Evolutionary conservation across 345 rosid species (phyloP).

Genomic region (Laguncularia racemosa): DNA sequence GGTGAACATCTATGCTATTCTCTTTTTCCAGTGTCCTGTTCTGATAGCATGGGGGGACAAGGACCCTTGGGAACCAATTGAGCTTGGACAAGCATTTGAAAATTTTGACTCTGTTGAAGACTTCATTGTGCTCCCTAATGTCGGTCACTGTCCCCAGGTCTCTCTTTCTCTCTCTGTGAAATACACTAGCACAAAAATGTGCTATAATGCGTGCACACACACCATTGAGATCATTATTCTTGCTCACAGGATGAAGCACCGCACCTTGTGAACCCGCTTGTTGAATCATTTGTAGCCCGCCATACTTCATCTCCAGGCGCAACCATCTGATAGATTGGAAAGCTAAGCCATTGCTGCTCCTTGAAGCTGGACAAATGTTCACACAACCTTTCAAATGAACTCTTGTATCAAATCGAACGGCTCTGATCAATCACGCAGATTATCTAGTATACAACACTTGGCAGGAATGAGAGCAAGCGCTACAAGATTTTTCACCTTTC

Average conservation of each 20-base stretch:
- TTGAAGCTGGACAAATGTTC: not conserved
- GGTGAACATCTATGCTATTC: not conserved
- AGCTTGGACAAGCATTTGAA: conserved; percentile 61
- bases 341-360: not conserved
- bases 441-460: no score
- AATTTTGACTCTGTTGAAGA: conserved; percentile 65
- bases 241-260: conserved; percentile 80
- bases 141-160: conserved; percentile 95
- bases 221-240: not conserved
- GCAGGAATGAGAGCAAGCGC: no score
- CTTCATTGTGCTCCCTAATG: conserved; percentile 60
- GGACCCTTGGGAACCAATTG: conserved; percentile 93
- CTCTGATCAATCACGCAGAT: not conserved
- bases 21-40: conserved; percentile 61
- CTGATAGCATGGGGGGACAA: conserved; percentile 90
- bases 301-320: conserved; percentile 25
- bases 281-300: conserved; percentile 66
- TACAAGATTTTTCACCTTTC: no score
- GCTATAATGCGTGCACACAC: no score
- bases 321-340: not conserved
- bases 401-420: not conserved
- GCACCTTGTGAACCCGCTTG: conserved; percentile 74
- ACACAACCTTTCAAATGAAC: not conserved
- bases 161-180: conserved; percentile 6
- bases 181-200: no score